Percentiles rank a stretch among this genome's conserved stretches.
Evolutionary conservation across 2,329 filamentous ascomycete genomes (phyloP).

Genomic region (Fusarium verrucosum): DNA sequence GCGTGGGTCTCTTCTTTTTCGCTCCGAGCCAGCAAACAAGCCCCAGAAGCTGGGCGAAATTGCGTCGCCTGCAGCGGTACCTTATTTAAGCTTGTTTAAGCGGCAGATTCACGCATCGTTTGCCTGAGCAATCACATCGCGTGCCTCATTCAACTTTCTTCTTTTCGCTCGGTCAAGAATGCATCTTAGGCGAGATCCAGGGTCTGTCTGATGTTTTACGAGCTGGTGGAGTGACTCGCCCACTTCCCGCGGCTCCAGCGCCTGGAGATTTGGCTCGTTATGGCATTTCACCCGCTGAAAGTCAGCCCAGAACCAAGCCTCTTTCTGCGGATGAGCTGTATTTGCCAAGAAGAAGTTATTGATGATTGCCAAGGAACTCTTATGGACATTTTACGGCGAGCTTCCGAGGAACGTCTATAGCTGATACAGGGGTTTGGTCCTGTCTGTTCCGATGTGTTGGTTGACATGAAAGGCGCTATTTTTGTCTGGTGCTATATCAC

Average conservation of each 20-base stretch:
- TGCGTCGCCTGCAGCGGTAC: conserved; percentile 1
- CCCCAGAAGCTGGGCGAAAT: background rate
- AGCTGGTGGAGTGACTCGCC: conserved; percentile 18
- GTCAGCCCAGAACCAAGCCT: conserved; percentile 27
- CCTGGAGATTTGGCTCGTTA: conserved; percentile 18
- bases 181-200: background rate
- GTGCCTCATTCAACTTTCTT: background rate
- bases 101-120: background rate
- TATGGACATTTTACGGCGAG: background rate
- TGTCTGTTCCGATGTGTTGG: conserved; percentile 13
- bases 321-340: conserved; percentile 18
- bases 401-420: conserved; percentile 11
- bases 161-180: background rate
- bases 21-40: background rate
- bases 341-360: conserved; percentile 1
- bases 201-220: background rate
- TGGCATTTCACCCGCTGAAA: conserved; percentile 5
- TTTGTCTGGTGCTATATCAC: background rate
- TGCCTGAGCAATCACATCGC: conserved; percentile 14
- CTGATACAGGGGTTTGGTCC: conserved; percentile 16
- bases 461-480: background rate
- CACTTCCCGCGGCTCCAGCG: conserved; percentile 22
- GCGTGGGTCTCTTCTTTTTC: background rate
- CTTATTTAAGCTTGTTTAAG: conserved; percentile 37
- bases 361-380: conserved; percentile 18